Conservation (phyloP, 805 yeast genomes). For the Myxozyma sirexii region DNA sequence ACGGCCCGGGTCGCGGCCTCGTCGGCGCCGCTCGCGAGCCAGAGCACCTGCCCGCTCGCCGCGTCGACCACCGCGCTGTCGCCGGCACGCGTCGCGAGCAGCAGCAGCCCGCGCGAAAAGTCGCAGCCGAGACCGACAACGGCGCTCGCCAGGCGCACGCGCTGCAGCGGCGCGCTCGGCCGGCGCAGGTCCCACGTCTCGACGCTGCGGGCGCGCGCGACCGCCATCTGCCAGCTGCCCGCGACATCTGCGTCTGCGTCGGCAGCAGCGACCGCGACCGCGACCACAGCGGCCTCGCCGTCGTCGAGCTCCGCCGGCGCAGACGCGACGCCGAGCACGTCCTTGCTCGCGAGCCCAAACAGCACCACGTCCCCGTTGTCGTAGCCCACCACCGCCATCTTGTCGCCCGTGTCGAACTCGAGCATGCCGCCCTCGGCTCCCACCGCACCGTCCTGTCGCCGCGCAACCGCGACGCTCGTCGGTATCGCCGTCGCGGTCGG, state of each 20-base stretch:
- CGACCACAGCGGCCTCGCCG: slow-evolving; percentile 1
- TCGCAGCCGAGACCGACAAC: neutral
- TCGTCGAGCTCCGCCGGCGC: neutral
- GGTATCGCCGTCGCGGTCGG: slow-evolving; percentile 6
- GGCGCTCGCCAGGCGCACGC: neutral
- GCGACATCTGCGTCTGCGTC: too few species aligned
- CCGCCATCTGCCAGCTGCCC: slow-evolving; percentile 1
- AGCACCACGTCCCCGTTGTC: slow-evolving; percentile 36
- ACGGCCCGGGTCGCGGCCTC: neutral
- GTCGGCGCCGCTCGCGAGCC: neutral
- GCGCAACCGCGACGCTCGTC: slow-evolving; percentile 11
- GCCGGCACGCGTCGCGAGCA: neutral
- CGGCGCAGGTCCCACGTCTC: slow-evolving; percentile 26
- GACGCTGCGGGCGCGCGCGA: slow-evolving; percentile 10
- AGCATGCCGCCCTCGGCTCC: slow-evolving; percentile 30
- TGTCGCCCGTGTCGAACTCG: slow-evolving; percentile 54
- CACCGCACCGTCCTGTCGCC: slow-evolving; percentile 41
- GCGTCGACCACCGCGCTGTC: slow-evolving; percentile 5
- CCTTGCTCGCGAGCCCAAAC: slow-evolving; percentile 19
- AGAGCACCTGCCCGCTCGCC: neutral
- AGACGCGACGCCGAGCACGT: slow-evolving; percentile 1
- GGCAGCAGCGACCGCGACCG: neutral
- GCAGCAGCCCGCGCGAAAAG: neutral
- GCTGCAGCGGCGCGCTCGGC: slow-evolving; percentile 11
- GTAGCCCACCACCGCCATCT: slow-evolving; percentile 45